These are phyloP conservation scores for Diaporthe destruens DNA, from an alignment of 2,329 filamentous ascomycete species.

Conservation along the genomic window DNA sequence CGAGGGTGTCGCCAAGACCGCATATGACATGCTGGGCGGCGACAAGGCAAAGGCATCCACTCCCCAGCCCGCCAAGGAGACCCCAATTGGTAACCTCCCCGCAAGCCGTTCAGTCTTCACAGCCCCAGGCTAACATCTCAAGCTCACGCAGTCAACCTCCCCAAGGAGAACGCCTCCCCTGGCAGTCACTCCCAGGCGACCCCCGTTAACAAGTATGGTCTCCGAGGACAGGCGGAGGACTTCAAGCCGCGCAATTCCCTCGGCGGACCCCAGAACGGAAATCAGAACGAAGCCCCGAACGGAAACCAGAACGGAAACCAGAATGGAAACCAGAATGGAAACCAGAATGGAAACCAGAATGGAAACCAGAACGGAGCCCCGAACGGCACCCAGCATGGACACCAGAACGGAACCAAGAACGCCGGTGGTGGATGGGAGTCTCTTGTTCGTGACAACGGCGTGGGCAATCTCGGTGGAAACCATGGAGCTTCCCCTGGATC, in stretches of 20 bases:
- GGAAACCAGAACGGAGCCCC: no score
- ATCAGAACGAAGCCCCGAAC: no score
- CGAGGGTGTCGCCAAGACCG: background rate
- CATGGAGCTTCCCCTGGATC: no score
- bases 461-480: background rate
- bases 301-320: no score
- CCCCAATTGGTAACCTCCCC: background rate
- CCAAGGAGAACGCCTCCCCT: background rate
- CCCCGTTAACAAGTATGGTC: background rate
- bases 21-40: background rate
- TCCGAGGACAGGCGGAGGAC: background rate
- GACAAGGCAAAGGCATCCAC: background rate
- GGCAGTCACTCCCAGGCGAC: background rate
- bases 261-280: no score
- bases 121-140: background rate
- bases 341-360: background rate
- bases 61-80: no score
- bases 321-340: background rate
- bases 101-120: accelerated
- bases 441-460: background rate
- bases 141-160: background rate
- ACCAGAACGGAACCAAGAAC: no score
- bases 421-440: background rate
- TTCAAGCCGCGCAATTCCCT: background rate
- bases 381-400: no score